phyloP scores from a whole-genome alignment of 352 stramenopile genomes.

The Thraustotheca clavata region DNA sequence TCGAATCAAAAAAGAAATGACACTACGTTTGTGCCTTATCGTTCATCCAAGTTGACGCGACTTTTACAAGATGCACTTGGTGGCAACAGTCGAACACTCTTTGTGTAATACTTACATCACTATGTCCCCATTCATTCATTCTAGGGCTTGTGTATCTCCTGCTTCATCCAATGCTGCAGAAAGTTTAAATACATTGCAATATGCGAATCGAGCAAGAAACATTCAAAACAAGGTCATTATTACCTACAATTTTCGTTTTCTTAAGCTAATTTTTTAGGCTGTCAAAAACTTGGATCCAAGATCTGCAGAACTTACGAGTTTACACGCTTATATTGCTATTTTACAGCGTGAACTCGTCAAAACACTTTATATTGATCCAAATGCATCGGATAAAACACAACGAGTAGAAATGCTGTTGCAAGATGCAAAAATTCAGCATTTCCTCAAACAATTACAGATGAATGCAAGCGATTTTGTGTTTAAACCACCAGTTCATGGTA shows the following conservation, averaged over 20 bases:
- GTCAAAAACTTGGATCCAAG: constrained; percentile 83
- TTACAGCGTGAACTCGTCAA: constrained; percentile 62
- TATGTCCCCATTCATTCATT: not conserved
- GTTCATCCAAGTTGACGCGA: constrained; percentile 72
- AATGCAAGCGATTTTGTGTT: not conserved
- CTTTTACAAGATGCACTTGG: constrained; percentile 78
- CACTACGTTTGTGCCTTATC: constrained; percentile 46
- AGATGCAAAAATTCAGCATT: constrained; percentile 41
- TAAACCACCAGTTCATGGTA: too few species aligned
- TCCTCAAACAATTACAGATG: constrained; percentile 44
- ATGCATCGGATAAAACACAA: constrained; percentile 24
- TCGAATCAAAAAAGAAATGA: constrained; percentile 36
- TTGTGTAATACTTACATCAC: constrained; percentile 49
- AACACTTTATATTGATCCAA: constrained; percentile 22
- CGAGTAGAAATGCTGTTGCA: constrained; percentile 33
- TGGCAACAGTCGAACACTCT: constrained; percentile 82
- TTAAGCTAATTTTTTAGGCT: constrained; percentile 24
- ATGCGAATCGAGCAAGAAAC: constrained; percentile 80
- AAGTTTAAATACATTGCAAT: constrained; percentile 78
- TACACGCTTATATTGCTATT: constrained; percentile 60
- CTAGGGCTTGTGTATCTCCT: constrained; percentile 77
- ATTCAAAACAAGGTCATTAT: constrained; percentile 71
- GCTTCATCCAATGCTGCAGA: constrained; percentile 57
- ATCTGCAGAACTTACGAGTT: constrained; percentile 54
- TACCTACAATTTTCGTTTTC: not conserved